These are phyloP conservation scores for Diaporthe citri DNA, from an alignment of 2,329 filamentous ascomycete genomes.

Conservation along the genomic window DNA sequence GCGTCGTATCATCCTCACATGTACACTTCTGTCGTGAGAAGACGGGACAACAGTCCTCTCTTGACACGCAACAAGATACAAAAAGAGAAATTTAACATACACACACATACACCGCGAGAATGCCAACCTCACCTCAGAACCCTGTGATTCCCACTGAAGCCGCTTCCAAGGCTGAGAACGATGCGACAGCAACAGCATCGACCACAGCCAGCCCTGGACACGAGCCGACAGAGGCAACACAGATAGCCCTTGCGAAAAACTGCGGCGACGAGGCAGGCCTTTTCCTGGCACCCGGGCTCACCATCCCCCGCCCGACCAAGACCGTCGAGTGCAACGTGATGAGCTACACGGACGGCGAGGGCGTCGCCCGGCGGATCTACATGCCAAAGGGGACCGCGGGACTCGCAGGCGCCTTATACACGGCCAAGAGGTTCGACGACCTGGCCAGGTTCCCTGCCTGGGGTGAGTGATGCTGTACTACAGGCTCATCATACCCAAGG, in stretches of 20 bases:
- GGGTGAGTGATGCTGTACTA: background rate
- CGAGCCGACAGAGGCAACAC: background rate
- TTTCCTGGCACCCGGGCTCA: no score
- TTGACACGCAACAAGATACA: background rate
- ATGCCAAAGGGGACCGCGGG: conserved; percentile 3
- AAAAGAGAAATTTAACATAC: background rate
- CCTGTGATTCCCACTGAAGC: background rate
- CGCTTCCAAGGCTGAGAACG: background rate
- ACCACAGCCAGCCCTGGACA: background rate
- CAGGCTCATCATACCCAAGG: background rate
- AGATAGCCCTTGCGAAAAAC: background rate
- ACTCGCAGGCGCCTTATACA: background rate
- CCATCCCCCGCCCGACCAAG: background rate
- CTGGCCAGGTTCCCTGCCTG: conserved; percentile 19
- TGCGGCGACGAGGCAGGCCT: background rate
- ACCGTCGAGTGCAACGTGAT: conserved; percentile 18
- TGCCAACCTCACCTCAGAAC: background rate
- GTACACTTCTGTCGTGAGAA: no score
- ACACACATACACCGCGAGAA: background rate
- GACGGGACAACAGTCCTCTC: background rate
- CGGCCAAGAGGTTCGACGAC: background rate
- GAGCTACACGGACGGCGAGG: conserved; percentile 1
- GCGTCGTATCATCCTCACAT: background rate
- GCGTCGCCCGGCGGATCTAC: conserved; percentile 1
- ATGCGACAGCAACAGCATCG: background rate